Evolutionary conservation across 1,284 basidiomycete species (phyloP).

Genomic region (Trametes versicolor): DNA sequence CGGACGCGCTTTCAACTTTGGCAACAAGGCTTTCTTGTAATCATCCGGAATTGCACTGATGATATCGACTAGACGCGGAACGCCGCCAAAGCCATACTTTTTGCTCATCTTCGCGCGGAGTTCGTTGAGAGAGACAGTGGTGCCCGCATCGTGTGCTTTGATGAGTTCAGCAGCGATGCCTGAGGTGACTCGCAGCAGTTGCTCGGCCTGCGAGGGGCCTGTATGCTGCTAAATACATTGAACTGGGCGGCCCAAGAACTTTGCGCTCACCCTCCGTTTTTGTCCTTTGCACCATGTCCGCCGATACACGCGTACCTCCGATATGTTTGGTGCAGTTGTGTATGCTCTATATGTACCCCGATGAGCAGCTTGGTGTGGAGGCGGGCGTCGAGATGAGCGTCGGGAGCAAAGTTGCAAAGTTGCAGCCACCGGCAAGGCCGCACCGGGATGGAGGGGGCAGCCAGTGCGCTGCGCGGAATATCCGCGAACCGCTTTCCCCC

Average conservation of each 20-base stretch:
- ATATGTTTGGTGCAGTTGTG: not conserved
- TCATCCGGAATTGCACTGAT: slow-evolving; percentile 99
- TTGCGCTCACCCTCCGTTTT: slow-evolving; percentile 52
- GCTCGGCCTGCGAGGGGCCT: slow-evolving; percentile 91
- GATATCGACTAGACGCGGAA: slow-evolving; percentile 96
- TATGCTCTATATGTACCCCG: no score
- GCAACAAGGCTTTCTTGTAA: slow-evolving; percentile 91
- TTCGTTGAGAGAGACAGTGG: slow-evolving; percentile 87
- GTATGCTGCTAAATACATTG: not conserved
- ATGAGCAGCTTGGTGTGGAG: not conserved
- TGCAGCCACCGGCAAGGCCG: slow-evolving; percentile 29
- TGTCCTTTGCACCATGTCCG: slow-evolving; percentile 58
- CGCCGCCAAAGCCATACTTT: slow-evolving; percentile 86
- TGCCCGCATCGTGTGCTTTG: slow-evolving; percentile 83
- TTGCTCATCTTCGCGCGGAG: slow-evolving; percentile 91
- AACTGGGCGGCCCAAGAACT: not conserved
- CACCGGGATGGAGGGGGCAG: slow-evolving; percentile 19
- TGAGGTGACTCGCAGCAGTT: slow-evolving; percentile 91
- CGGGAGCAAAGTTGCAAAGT: slow-evolving; percentile 22
- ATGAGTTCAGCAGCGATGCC: slow-evolving; percentile 96
- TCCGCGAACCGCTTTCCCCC: slow-evolving; percentile 6
- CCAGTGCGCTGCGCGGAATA: slow-evolving; percentile 3
- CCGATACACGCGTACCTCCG: not conserved
- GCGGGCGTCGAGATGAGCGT: slow-evolving; percentile 24
- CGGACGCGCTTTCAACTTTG: slow-evolving; percentile 93